Base-by-base conservation (phyloP, 352 stramenopile genomes). In the Phytopythium ostracodes region DNA sequence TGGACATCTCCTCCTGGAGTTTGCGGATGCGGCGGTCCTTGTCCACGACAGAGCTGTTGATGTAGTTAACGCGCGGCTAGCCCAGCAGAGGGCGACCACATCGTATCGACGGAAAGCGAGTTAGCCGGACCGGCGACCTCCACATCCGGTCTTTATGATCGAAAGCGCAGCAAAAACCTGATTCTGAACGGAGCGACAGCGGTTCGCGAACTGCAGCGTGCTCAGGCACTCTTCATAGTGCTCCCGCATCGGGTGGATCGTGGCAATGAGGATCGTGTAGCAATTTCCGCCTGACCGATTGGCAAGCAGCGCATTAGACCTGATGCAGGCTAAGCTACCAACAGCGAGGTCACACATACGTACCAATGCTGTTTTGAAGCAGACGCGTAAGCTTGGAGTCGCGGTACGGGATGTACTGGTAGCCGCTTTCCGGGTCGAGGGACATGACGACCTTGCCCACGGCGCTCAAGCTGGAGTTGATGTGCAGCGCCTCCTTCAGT, bases 171-270 rank as follows among this genome's bases (percentile, higher is more conserved):
- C 17, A 15, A 64, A 15, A 64, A 83, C 79, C 47, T 97, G 84
- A 59, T 97, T 97, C 47, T 96, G 84, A 38, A 97, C 91, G 1
- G 87, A 96, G 64, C 91, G 85, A 61, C 88, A 97, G 27, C 89
- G 82, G 54, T 97, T 97, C 6, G 91, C 91, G 65, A 97, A 97
- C 66, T 97, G 89, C 2, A 96, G 73, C 7, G 91, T 96, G 47
- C 84, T 89, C 5, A 97, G 75, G 64, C 89, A 97, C 51, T 97
- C 89, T 66, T 97, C 89, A 47, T 96, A 96, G 68, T 97, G 88
- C 52, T 93, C 81, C 53, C 81, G 91, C 82, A 91, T 92, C 33
- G 89, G 89, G 36, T 96, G 84, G 55, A 96, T 96, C 14, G 88
- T 96, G 35, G 87, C 84, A 47, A 95, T 84, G 5, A 96, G 67